Evolutionary conservation across 2,329 filamentous ascomycete species (phyloP), one percentile per base, ranked within the genome.

Genomic region (Microcyclospora tardicrescens): DNA sequence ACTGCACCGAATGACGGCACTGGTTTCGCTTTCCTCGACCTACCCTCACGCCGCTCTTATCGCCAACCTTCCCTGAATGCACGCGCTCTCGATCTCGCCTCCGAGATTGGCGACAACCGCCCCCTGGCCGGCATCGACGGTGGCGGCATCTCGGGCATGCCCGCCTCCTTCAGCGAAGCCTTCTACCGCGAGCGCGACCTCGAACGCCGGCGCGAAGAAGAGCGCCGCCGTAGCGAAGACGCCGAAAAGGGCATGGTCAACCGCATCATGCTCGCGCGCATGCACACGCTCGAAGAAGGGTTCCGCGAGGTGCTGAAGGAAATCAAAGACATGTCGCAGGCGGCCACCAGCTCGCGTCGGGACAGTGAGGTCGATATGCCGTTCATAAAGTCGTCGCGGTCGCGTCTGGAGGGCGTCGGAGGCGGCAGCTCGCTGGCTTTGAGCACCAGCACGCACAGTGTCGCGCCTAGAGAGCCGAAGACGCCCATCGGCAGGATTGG

Each of bases 231-330:
- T 6, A 49, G 57, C 16, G 60, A 62, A 10, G 64, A 64, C 16
- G 65, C 66, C 67, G 69, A 74, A 58, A 80, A 84, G 53, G 74
- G 82, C 31, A 81, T 87, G 72, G 78, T 81, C 54, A 73, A 79
- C 49, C 75, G 84, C 40, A 71, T 94, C 34, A 81, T 95, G 61
- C 67, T 95, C 34, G 84, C 85, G 8, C 71, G 85, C 28, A 95
- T 95, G 85, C 91, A 91, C 58, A 89, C 81, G 6, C 69, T 96
- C 2, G 87, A 96, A 58, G 85, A 93, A 61, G 81, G 86, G 11
- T 89, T 96, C 58, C 73, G 81, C 2, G 84, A 94, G 43, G 79
- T 61, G 9, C 39, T 61, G 24, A 56, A 50, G 38, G 58, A 59
- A 43, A 57, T 61, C 31, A 58, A 56, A 36, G 55, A 54, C 31